Evolutionary conservation across 1,284 basidiomycete species (phyloP), one percentile per base, ranked within the genome.

Genomic region (Microbotryum saponariae): DNA sequence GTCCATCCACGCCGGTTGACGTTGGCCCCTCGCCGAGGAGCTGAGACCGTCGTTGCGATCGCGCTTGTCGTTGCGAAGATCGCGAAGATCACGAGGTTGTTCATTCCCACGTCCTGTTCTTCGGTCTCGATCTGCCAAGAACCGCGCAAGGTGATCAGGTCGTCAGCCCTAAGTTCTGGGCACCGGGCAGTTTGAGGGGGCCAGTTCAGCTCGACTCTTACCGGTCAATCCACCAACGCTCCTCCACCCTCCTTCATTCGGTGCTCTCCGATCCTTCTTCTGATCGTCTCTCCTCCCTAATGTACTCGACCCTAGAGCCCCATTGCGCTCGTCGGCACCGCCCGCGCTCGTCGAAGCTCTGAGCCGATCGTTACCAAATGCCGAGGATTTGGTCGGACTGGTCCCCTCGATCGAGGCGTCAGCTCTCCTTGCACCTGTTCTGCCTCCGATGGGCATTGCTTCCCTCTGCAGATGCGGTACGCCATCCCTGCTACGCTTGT

Each of bases 171-270:
- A 42, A 31, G 14, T 42, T 42, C 14, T 42, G 16, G 16, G 12
- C 12, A 18, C 37, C 37, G 37, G 37, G 37, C 5, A 12, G 2
- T 21, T 50, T 7, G 1, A 10, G 9, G 31, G 27, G 21, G 14
- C 2, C 48, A 50, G 20, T 20, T 20, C 9, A 21, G 27, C 51
- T 33, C 25, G 31, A 31, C 8, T 9, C 31, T 31, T 31, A 53
- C 51, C 51, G 23, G 12, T 33, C 31, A n/a, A 8, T 10, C 25
- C 51, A 8, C 63, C 63, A 3, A 66, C 66, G 44, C 60, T 66
- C 49, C 66, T 51, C 66, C 66, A 68, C 2, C 66, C 66, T 6
- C 66, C 66, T 31, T 68, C 66, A 20, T 66, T 64, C 4, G 37
- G 37, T 18, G 64, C 63, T 27, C 66, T 44, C 29, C 61, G 47